Evolutionary conservation across 1,284 basidiomycete species (phyloP), one percentile per base, ranked within the genome.

Genomic region (Sanghuangporus baumii): DNA sequence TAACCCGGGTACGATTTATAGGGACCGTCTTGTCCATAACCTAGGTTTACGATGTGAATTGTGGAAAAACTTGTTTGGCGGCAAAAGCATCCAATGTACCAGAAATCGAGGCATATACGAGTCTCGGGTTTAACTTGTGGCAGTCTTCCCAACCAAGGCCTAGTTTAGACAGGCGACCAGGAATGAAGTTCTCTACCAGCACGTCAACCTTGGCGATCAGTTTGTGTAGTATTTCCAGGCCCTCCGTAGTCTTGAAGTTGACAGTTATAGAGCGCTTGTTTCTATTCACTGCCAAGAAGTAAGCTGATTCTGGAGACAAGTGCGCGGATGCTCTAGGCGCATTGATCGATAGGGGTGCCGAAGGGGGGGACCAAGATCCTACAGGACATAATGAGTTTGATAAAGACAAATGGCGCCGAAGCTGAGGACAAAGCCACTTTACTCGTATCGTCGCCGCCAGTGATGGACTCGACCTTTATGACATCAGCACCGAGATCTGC

Each of bases 21-120:
- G 4, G 95, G 94, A 1, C 95, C 95, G 0, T 92, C 95, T 69
- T 97, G 94, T 0, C 95, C 96, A 73, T 97, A 97, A 18, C 94
- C 94, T 94, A 61, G 34, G 41, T 7, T 41, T 61, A 23, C 26
- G 16, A 50, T 36, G 31, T 54, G 43, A 60, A 38, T 37, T 46
- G 52, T 56, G 34, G 60, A 18, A 36, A 43, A 31, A 58, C 14
- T 16, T 57, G 7, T 58, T 43, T 51, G 61, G 51, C 18, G 7
- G 14, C 51, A 40, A 26, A 46, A 61, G 8, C 56, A 55, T 31
- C 8, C 26, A 46, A 72, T 77, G 61, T 67, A 87, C 93, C 93
- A 16, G 94, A 94, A 67, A 98, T 90, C 31, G 91, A 94, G 50
- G 93, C 87, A 71, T 98, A 98, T 52, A 98, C 87, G 58, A 98